Percentiles rank a stretch among this genome's conserved stretches.
phyloP scores from a whole-genome alignment of 257 asterid genomes.

The Plantago elongata region DNA sequence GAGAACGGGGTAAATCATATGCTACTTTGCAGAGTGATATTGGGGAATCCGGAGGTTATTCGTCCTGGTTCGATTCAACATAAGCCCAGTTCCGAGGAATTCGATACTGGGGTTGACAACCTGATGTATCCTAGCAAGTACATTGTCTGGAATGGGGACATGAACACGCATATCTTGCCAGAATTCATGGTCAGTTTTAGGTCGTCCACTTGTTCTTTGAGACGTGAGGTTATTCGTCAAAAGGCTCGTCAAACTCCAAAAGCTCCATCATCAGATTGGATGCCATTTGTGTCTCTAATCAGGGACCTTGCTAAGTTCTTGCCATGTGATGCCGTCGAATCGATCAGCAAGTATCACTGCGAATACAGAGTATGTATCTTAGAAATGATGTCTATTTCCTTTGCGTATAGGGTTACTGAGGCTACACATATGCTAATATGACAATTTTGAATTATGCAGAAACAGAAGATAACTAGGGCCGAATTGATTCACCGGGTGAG shows the following conservation, averaged over 20 bases:
- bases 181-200: slow-evolving; percentile 48
- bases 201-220: slow-evolving; percentile 21
- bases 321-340: slow-evolving; percentile 32
- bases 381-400: background rate
- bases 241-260: slow-evolving; percentile 16
- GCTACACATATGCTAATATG: background rate
- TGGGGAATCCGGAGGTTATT: slow-evolving; percentile 46
- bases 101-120: slow-evolving; percentile 54
- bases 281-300: slow-evolving; percentile 41
- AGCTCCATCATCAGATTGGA: slow-evolving; percentile 43
- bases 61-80: slow-evolving; percentile 29
- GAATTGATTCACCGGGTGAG: slow-evolving; percentile 43
- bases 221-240: background rate
- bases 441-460: slow-evolving; percentile 25
- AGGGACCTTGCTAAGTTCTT: slow-evolving; percentile 35
- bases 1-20: slow-evolving; percentile 43
- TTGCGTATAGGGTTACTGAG: background rate
- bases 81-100: slow-evolving; percentile 47
- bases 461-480: slow-evolving; percentile 33
- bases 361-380: slow-evolving; percentile 36
- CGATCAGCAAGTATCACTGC: slow-evolving; percentile 30
- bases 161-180: slow-evolving; percentile 60
- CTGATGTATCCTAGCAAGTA: slow-evolving; percentile 41
- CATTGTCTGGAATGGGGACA: slow-evolving; percentile 47
- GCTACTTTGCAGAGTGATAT: slow-evolving; percentile 54